Percentiles rank a stretch among this genome's conserved stretches.
Conservation (phyloP, 768 basidiomycete species). For the Auriscalpium microsporum region DNA sequence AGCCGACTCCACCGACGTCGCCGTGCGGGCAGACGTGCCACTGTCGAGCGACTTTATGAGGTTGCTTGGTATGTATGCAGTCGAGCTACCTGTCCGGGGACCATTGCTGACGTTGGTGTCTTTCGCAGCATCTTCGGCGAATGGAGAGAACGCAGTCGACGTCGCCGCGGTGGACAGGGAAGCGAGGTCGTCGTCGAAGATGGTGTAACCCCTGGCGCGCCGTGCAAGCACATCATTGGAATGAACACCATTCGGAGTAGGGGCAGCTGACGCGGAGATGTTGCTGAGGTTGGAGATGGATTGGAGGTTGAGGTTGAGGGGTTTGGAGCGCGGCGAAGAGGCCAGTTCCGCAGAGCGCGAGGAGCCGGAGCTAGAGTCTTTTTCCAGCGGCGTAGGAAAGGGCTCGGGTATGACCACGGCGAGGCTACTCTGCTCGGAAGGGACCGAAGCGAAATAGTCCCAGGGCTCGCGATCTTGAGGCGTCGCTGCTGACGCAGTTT, state of each 20-base stretch:
- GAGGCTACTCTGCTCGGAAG: slow-evolving; percentile 12
- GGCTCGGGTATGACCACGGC: slow-evolving; percentile 1
- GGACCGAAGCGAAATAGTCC: slow-evolving; percentile 9
- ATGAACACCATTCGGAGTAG: background rate
- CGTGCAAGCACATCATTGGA: slow-evolving; percentile 6
- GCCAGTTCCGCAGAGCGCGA: slow-evolving; percentile 1
- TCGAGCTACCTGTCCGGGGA: slow-evolving; percentile 30
- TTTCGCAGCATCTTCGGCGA: slow-evolving; percentile 35
- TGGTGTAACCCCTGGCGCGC: slow-evolving; percentile 31
- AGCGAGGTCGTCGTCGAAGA: slow-evolving; percentile 35
- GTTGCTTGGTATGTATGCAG: slow-evolving; percentile 47
- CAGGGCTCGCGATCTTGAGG: slow-evolving; percentile 8
- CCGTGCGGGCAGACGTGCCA: background rate
- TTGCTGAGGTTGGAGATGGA: background rate
- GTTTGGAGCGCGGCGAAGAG: slow-evolving; percentile 12
- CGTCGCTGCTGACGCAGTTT: background rate
- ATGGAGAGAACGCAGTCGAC: slow-evolving; percentile 43
- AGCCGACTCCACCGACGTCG: background rate
- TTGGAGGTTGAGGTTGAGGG: slow-evolving; percentile 2
- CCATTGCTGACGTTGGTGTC: slow-evolving; percentile 17
- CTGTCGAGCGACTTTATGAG: slow-evolving; percentile 46
- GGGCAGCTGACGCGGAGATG: background rate
- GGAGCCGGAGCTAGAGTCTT: slow-evolving; percentile 8
- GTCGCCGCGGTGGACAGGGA: slow-evolving; percentile 19
- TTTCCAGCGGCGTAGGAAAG: slow-evolving; percentile 11